Percentiles rank a stretch among this genome's conserved stretches.
phyloP scores from a whole-genome alignment of 139 green algal species.

The Coelastrella sp. region DNA sequence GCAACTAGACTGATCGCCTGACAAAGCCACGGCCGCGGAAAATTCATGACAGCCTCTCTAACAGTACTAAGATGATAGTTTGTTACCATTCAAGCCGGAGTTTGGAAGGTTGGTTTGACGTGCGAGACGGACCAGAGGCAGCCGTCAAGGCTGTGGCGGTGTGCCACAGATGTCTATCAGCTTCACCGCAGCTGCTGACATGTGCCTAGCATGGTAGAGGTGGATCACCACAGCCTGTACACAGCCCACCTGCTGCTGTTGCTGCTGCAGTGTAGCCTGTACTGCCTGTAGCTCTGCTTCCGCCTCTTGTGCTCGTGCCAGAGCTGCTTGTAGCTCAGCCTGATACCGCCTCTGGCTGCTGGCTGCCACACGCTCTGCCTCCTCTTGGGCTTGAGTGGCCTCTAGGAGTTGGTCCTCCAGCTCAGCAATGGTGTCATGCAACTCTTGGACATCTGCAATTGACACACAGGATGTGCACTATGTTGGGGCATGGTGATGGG shows the following conservation, averaged over 20 bases:
- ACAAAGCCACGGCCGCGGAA: too few relatives aligned
- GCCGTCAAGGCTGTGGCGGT: too few relatives aligned
- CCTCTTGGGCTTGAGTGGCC: not conserved
- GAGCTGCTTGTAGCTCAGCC: conserved; percentile 16
- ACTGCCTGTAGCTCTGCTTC: conserved; percentile 9
- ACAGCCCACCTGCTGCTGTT: not conserved
- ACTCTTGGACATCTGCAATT: not conserved
- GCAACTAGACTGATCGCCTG: too few relatives aligned
- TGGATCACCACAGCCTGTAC: not conserved
- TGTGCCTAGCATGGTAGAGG: not conserved
- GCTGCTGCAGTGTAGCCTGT: conserved; percentile 21
- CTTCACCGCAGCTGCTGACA: not conserved
- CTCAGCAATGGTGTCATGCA: conserved; percentile 25
- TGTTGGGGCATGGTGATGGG: too few relatives aligned
- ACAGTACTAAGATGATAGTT: too few relatives aligned
- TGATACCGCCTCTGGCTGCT: conserved; percentile 32
- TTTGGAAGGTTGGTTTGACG: too few relatives aligned
- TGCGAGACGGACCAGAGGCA: too few relatives aligned
- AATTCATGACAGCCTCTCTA: too few relatives aligned
- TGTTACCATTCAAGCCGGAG: too few relatives aligned
- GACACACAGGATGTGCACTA: too few relatives aligned
- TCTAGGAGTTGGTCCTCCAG: conserved; percentile 33
- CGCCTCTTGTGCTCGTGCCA: conserved; percentile 25
- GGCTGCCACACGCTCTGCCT: not conserved
- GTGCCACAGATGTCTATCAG: too few relatives aligned